phyloP scores from a whole-genome alignment of 179 eudicot species.

The Sideroxylon spinosum region DNA sequence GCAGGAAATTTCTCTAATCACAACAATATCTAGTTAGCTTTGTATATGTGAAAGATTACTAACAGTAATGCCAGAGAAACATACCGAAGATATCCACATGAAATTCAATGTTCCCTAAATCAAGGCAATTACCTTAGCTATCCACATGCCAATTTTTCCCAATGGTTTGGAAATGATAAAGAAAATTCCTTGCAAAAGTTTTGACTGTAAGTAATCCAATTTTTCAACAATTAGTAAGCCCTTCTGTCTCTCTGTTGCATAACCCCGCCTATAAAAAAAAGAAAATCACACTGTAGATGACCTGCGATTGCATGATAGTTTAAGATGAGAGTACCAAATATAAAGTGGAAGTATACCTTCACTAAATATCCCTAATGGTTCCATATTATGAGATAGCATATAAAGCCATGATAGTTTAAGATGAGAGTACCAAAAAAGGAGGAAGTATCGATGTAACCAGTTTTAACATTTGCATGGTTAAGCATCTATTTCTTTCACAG shows the following conservation, averaged over 20 bases:
- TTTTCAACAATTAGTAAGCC: constrained; percentile 84
- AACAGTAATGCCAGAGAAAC: neutral
- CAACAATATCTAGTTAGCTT: neutral
- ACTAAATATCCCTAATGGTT: too few relatives aligned
- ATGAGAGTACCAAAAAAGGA: neutral
- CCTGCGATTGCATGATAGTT: constrained; percentile 10
- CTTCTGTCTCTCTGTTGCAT: constrained; percentile 77
- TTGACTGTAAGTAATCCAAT: constrained; percentile 88
- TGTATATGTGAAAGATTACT: neutral
- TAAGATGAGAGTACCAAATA: too few relatives aligned
- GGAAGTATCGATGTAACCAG: neutral
- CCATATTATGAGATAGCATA: too few relatives aligned
- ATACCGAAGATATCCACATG: neutral
- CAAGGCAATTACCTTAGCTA: constrained; percentile 53
- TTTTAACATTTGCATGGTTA: neutral
- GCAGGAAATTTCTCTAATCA: constrained; percentile 10
- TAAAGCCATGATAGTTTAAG: neutral
- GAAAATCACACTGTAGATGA: constrained; percentile 18
- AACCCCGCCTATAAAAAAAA: constrained; percentile 68
- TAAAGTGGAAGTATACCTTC: too few relatives aligned
- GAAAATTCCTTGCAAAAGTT: constrained; percentile 59
- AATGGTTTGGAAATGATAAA: constrained; percentile 58
- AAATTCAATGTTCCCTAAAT: neutral
- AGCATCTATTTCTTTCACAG: neutral
- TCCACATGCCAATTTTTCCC: constrained; percentile 49